phyloP scores from a whole-genome alignment of 352 stramenopile genomes.

The Phytophthora parvispora region DNA sequence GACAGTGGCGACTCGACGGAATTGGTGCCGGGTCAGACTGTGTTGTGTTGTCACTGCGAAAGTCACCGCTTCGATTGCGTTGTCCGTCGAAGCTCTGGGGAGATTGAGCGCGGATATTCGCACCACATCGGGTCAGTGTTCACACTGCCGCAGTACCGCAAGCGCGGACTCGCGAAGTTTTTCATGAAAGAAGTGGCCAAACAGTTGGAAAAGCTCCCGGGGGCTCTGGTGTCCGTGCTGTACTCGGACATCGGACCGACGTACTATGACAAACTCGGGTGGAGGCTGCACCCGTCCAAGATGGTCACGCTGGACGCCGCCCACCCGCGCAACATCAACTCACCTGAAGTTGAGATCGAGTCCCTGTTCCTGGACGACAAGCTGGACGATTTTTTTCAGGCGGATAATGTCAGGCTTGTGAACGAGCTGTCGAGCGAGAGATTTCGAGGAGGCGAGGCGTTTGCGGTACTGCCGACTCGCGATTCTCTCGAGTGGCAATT shows the following conservation, averaged over 20 bases:
- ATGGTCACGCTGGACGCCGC: slow-evolving; percentile 47
- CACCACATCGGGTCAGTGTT: slow-evolving; percentile 78
- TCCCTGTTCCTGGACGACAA: slow-evolving; percentile 44
- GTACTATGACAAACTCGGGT: slow-evolving; percentile 75
- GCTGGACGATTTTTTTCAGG: slow-evolving; percentile 49
- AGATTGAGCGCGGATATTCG: slow-evolving; percentile 55
- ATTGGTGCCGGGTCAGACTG: slow-evolving; percentile 16
- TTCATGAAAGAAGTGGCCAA: slow-evolving; percentile 54
- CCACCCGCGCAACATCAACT: slow-evolving; percentile 15
- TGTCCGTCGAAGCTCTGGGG: slow-evolving; percentile 38
- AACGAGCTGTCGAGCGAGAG: slow-evolving; percentile 34
- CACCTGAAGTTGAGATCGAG: slow-evolving; percentile 1
- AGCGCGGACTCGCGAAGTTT: slow-evolving; percentile 56
- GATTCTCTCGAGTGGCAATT: slow-evolving; percentile 81
- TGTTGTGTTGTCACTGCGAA: slow-evolving; percentile 67
- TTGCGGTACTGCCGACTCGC: slow-evolving; percentile 52
- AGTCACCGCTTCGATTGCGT: slow-evolving; percentile 65
- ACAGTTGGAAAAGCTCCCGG: slow-evolving; percentile 35
- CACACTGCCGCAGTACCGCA: slow-evolving; percentile 59
- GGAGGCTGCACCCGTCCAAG: slow-evolving; percentile 57
- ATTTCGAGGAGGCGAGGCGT: slow-evolving; percentile 48
- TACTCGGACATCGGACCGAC: slow-evolving; percentile 77
- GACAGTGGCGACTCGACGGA: slow-evolving; percentile 28
- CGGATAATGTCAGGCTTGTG: slow-evolving; percentile 48
- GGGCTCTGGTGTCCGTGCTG: slow-evolving; percentile 54